These are phyloP conservation scores for Aspergillus sparsus DNA, from an alignment of 495 filamentous ascomycete genomes.

Conservation along the genomic window DNA sequence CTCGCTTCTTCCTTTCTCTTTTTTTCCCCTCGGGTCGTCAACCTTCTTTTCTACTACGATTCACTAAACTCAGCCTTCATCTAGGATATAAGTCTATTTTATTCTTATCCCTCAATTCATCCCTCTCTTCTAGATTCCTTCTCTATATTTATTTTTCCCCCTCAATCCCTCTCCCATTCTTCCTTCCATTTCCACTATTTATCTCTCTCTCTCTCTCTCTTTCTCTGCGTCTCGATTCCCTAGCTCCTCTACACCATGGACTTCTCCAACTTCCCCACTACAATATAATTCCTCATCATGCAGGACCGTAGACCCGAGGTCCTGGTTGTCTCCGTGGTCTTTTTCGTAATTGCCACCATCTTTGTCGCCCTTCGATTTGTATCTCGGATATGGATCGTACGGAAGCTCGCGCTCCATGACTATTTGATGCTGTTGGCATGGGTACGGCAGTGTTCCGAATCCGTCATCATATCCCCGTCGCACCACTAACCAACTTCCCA, in stretches of 20 bases:
- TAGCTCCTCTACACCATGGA: conserved; percentile 8
- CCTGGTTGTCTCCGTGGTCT: conserved; percentile 71
- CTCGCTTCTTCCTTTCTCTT: neutral
- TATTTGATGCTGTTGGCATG: conserved; percentile 83
- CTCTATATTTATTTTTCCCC: conserved; percentile 5
- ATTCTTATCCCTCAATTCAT: neutral
- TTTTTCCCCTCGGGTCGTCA: conserved; percentile 15
- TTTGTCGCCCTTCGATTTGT: conserved; percentile 74
- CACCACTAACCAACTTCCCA: neutral
- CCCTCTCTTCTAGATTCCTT: conserved; percentile 4
- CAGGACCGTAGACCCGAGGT: conserved; percentile 64
- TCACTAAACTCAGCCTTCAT: neutral
- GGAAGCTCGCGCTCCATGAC: conserved; percentile 70
- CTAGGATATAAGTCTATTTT: neutral
- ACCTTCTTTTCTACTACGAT: conserved; percentile 5
- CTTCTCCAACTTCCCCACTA: conserved; percentile 13
- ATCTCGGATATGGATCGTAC: conserved; percentile 72
- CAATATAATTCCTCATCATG: conserved; percentile 30
- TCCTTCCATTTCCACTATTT: neutral
- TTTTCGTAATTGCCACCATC: conserved; percentile 64
- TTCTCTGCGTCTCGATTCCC: neutral
- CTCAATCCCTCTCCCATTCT: neutral
- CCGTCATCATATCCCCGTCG: neutral
- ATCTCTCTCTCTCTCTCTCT: neutral
- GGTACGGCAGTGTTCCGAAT: conserved; percentile 48